A percentile compares a stretch with the other conserved stretches of the same genome.
Conservation (phyloP, 2,329 filamentous ascomycete genomes). For the Aspergillus melleus region DNA sequence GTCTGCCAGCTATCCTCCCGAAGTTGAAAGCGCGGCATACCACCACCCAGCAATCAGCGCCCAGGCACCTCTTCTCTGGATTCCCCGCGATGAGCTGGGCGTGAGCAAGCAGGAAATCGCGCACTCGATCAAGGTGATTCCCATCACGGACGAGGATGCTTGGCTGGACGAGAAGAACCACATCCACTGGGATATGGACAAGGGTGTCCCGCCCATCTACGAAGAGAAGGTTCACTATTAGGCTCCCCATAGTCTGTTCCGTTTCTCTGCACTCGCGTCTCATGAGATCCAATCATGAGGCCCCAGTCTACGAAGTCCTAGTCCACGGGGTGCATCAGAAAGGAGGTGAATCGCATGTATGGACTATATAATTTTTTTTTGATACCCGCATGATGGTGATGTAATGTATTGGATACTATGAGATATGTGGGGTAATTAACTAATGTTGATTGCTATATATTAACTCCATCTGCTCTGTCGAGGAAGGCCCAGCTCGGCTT, state of each 20-base stretch:
- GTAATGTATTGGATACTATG: not conserved
- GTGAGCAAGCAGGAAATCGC: conserved; percentile 75
- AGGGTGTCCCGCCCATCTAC: conserved; percentile 60
- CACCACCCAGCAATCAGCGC: conserved; percentile 69
- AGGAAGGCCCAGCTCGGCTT: not conserved
- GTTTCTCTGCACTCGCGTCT: not conserved
- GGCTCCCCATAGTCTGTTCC: not conserved
- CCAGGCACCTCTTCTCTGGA: conserved; percentile 73
- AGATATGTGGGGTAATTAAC: not conserved
- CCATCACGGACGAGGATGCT: conserved; percentile 78
- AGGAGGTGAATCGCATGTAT: not conserved
- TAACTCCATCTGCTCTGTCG: not conserved
- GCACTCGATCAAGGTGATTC: conserved; percentile 69
- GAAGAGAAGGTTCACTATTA: conserved; percentile 57
- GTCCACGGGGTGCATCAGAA: not conserved
- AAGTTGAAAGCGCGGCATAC: conserved; percentile 68
- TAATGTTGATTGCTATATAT: not conserved
- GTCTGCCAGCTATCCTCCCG: conserved; percentile 60
- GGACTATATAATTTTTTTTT: not conserved
- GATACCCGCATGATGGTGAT: not conserved
- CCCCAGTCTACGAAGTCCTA: not conserved
- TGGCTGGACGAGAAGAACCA: conserved; percentile 69
- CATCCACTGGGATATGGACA: conserved; percentile 58
- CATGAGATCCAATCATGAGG: not conserved
- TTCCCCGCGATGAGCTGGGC: conserved; percentile 72